Conservation (phyloP, 1,284 basidiomycete genomes). For the Thecaphora thlaspeos region DNA sequence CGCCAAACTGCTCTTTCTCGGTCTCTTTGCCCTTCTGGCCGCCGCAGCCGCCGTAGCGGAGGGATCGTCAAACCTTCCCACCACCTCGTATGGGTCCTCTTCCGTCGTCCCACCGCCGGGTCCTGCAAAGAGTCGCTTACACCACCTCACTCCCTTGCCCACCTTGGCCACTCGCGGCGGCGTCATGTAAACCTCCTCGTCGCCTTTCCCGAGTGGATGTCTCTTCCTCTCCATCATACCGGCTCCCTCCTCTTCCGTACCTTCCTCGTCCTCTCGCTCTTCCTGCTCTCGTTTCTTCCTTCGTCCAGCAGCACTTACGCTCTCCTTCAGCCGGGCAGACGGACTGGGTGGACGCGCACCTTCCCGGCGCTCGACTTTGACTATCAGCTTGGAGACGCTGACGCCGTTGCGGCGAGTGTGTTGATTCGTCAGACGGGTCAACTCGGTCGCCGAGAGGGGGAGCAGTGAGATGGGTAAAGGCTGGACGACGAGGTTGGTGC, state of each 20-base stretch:
- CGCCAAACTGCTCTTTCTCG: neutral
- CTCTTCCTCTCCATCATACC: neutral
- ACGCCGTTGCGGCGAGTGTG: slow-evolving; percentile 4
- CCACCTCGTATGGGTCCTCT: neutral
- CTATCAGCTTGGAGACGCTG: neutral
- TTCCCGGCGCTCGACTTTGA: neutral
- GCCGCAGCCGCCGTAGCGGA: neutral
- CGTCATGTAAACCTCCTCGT: slow-evolving; percentile 4
- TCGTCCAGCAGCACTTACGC: neutral
- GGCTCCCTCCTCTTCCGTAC: neutral
- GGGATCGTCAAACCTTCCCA: no score
- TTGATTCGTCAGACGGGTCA: neutral
- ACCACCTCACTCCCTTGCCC: neutral
- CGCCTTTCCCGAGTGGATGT: neutral
- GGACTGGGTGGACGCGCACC: slow-evolving; percentile 1
- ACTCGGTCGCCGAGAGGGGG: neutral
- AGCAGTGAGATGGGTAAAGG: neutral
- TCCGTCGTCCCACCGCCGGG: neutral
- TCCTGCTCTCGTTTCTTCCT: neutral
- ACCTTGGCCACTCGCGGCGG: neutral
- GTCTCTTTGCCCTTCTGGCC: neutral
- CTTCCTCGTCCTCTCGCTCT: neutral
- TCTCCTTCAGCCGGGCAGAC: neutral
- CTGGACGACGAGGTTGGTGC: no score
- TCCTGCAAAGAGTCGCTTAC: neutral